Base-by-base conservation (phyloP, 2,329 filamentous ascomycete species). In the Mycosphaerella sp. region DNA sequence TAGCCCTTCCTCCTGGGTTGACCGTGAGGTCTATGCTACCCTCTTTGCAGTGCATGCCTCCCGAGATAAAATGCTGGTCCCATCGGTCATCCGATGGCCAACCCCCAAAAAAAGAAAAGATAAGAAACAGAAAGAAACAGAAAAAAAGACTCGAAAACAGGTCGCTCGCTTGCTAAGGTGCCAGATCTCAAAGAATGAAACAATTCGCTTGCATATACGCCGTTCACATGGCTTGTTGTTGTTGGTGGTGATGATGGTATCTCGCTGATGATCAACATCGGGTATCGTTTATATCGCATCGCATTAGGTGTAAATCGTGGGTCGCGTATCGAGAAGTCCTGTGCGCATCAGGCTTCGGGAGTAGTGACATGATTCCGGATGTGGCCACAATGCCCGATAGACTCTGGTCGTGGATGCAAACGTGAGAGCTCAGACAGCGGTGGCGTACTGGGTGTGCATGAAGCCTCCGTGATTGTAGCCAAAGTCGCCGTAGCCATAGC, bases 391-490 rank as follows among this genome's bases (percentile, higher is more conserved):
- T 72, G 69, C 66, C 66, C 70, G 63, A 66, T 61, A 57, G 36
- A 34, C 14, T 55, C 52, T 39, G 31, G 59, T 60, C 58, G 59
- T 42, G 66, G 59, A 61, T 50, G 51, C 49, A 44, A 49, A 44
- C 69, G 67, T 82, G 78, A 73, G 82, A 81, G 78, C 87, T 87
- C 63, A 96, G 78, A 95, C 95, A 62, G 86, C 90, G 59, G 88
- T 85, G 59, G 80, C 81, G 68, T 82, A 84, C 62, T 80, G 78
- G 65, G 60, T 80, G 26, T 43, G 74, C 63, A 88, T 80, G 71
- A 91, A 95, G 72, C 92, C 88, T 68, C 87, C 86, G 70, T 87
- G 89, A 64, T 86, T 89, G 88, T 89, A 95, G 64, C 87, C 88
- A 70, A 95, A 95, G 61, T 84, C 80, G 63, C 82, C 80, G 75